A percentile compares a stretch with the other conserved stretches of the same genome.
Conservation (phyloP, 2,329 filamentous ascomycete species). For the Penicillium sp. region DNA sequence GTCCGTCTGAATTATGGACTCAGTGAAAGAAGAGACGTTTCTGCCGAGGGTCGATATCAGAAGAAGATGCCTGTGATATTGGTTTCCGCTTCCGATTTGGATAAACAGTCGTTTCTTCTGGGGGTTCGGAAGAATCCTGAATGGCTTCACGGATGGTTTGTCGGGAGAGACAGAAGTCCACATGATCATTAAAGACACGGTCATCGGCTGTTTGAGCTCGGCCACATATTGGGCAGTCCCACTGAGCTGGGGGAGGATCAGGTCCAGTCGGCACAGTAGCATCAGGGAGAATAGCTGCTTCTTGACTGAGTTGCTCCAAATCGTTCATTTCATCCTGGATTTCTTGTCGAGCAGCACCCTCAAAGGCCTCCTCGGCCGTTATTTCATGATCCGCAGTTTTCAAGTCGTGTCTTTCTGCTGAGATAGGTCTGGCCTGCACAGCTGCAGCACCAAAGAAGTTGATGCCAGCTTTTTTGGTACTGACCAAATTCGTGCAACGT, state of each 20-base stretch:
- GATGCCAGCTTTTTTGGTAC: slow-evolving; percentile 76
- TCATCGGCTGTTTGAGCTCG: slow-evolving; percentile 75
- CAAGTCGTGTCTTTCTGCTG: slow-evolving; percentile 2
- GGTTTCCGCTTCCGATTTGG: slow-evolving; percentile 35
- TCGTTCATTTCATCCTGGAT: slow-evolving; percentile 62
- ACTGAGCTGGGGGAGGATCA: slow-evolving; percentile 53
- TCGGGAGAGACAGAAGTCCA: slow-evolving; percentile 85
- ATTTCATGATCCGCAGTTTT: slow-evolving; percentile 59
- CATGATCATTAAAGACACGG: slow-evolving; percentile 80
- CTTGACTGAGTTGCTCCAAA: slow-evolving; percentile 63
- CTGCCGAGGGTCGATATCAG: slow-evolving; percentile 29
- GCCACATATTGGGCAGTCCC: slow-evolving; percentile 88
- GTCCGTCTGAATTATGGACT: background rate
- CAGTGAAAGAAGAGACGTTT: slow-evolving; percentile 37
- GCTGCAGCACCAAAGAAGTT: slow-evolving; percentile 70
- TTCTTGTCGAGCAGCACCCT: slow-evolving; percentile 61
- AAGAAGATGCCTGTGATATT: slow-evolving; percentile 22
- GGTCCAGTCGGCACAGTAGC: slow-evolving; percentile 22
- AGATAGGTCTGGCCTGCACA: slow-evolving; percentile 21
- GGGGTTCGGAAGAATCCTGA: slow-evolving; percentile 47
- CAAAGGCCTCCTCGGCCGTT: slow-evolving; percentile 67
- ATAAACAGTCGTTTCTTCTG: slow-evolving; percentile 1
- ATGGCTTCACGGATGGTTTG: slow-evolving; percentile 83
- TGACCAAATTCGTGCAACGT: slow-evolving; percentile 82
- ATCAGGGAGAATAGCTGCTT: slow-evolving; percentile 30